Base-by-base conservation (phyloP, 1,139 yeast genomes). In the Taphrina populina region DNA sequence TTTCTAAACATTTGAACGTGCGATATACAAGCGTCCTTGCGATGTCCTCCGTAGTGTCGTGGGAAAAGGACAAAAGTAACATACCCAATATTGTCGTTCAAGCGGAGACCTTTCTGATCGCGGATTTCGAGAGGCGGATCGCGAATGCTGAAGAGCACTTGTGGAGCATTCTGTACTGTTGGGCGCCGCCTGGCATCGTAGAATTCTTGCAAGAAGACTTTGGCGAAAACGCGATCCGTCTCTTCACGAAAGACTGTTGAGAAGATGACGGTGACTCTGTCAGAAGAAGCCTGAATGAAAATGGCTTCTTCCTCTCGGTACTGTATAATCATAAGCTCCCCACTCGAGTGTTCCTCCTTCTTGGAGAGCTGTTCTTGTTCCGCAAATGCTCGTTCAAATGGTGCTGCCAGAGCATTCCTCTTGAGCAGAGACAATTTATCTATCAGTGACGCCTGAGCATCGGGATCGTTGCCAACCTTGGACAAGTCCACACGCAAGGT, bases 121-220 rank as follows among this genome's bases (percentile, higher is more conserved):
- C 82, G 71, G 61, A 94, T 82, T 70, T 92, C 99, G 66, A 88
- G 76, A 8, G 99, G 99, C n/a, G 96, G 87, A 63, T 88, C 96
- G 62, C 77, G 78, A 66, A 84, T 92, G 11, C 95, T 83, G 68
- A 85, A 90, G 66, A 94, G 78, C 54, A 92, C 99, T 74, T 94
- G 99, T 20, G 99, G 98, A 1, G 98, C 96, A 53, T 95, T 90
- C 72, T 94, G 98, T 59, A 92, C 94, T 11, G 95, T 86, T 2
- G 60, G 60, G 69, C 97, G 81, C 71, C 85, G 84, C 71, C 99
- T 81, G 10, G 99, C 97, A 67, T 87, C 99, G 46, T 92, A 96
- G 71, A 92, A 92, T 72, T 92, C 99, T 58, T 92, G 99, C 63
- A 92, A 74, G 69, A 94, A 92, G 57, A 92, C 96, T 70, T 86